Evolutionary conservation across 345 rosid genomes (phyloP), one percentile per base, ranked within the genome.

Genomic region (Anacardium occidentale): DNA sequence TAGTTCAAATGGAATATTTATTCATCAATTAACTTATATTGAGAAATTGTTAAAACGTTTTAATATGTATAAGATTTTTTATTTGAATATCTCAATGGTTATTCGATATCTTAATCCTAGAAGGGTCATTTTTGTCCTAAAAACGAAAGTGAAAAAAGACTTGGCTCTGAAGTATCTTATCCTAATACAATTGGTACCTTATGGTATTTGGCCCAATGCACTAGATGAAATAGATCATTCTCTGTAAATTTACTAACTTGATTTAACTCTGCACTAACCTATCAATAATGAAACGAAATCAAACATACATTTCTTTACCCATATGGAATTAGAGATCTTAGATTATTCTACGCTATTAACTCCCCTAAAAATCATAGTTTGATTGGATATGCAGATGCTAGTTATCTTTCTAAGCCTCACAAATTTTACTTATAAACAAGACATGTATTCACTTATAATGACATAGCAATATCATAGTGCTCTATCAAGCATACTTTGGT

Each of bases 261-360:
- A 54, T 53, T 54, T 54, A 54, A 3, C 13, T 54, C 11, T 54
- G 5, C 10, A 54, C 26, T 0, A 54, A 54, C 13, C 20, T 11
- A 9, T 8, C 2, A 25, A 54, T 11, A 54, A 0, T 21, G 3
- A 1, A 54, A 54, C 20, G 26, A 0, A 1, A 20, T 3, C 20
- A 54, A 54, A 54, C 58, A 54, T n/a, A 6, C 9, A 9, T 20
- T 54, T 1, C 0, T 0, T 54, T 54, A 54, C 22, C 1, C 20
- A 5, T 1, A 0, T 21, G 5, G 10, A n/a, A 54, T 0, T 0
- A 18, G 0, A 10, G 14, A 54, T 8, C n/a, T 7, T 1, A 1
- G 0, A 9, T 7, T 54, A 54, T 54, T 54, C 6, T 54, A 20
- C 20, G 10, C 58, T n/a, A 21, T 18, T 0, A 2, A 54, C 2